A percentile compares a stretch with the other conserved stretches of the same genome.
Evolutionary conservation across 2,329 filamentous ascomycete genomes (phyloP).

Genomic region (Fusarium begoniae): DNA sequence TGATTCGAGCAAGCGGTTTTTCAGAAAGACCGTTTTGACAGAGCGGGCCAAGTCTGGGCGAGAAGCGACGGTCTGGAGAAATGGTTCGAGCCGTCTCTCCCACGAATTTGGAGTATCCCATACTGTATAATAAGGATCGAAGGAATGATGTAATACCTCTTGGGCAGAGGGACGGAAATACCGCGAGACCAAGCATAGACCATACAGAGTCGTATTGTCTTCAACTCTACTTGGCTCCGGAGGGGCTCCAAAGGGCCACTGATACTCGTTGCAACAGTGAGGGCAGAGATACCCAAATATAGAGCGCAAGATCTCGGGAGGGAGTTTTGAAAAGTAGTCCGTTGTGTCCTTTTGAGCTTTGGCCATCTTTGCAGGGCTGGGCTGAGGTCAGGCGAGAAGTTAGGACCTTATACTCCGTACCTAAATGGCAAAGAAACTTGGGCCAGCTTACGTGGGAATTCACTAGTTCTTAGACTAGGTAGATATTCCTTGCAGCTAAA

Average conservation of each 20-base stretch:
- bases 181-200: neutral
- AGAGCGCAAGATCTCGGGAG: neutral
- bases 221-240: neutral
- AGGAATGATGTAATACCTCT: neutral
- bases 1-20: neutral
- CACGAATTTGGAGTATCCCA: neutral
- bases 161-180: neutral
- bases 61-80: neutral
- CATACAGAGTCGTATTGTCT: neutral
- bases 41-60: neutral
- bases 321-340: neutral
- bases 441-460: neutral
- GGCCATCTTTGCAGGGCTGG: neutral
- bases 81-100: neutral
- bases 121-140: neutral
- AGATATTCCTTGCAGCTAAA: rapidly evolving
- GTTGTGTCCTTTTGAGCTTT: neutral
- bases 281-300: neutral
- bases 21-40: neutral
- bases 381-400: neutral
- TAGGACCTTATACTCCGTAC: neutral
- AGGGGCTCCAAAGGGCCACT: neutral
- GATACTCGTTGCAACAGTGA: conserved; percentile 1
- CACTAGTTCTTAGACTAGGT: neutral
- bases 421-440: neutral